Evolutionary conservation across 371 early-diverging fungal species (phyloP).

Genomic region (Syncephalastrum contaminatum): DNA sequence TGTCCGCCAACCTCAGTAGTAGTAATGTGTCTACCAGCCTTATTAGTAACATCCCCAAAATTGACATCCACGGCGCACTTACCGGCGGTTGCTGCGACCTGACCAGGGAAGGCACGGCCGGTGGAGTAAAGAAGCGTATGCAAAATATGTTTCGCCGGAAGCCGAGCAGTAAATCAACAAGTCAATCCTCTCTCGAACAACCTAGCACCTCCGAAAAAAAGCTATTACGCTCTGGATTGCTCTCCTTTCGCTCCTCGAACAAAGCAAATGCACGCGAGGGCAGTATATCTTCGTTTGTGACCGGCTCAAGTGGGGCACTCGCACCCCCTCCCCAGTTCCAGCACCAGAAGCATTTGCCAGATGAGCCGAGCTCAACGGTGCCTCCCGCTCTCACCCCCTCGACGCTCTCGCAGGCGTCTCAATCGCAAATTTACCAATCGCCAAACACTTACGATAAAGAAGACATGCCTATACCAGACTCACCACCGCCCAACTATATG

Average conservation of each 20-base stretch:
- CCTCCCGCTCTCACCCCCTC: background rate
- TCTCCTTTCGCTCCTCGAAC: too few species aligned
- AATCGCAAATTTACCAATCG: background rate
- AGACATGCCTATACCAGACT: background rate
- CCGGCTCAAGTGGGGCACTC: too few species aligned
- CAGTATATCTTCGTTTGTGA: too few species aligned
- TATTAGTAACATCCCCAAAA: background rate
- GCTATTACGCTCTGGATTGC: too few species aligned
- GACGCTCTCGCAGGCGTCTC: background rate
- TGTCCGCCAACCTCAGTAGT: too few species aligned
- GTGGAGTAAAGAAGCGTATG: background rate
- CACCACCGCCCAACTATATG: background rate
- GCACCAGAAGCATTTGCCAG: too few species aligned
- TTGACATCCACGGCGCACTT: background rate
- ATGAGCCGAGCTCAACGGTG: too few species aligned
- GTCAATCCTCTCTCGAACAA: too few species aligned
- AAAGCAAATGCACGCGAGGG: too few species aligned
- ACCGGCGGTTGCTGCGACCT: background rate
- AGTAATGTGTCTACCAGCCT: background rate
- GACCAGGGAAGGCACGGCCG: background rate
- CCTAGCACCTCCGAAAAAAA: too few species aligned
- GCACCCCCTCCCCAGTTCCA: too few species aligned
- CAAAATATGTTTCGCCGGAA: conserved; percentile 2
- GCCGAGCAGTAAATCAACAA: too few species aligned
- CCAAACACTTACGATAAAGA: conserved; percentile 6